Evolutionary conservation across 352 stramenopile genomes (phyloP).

Genomic region (Globisporangium rhizosaccharum): DNA sequence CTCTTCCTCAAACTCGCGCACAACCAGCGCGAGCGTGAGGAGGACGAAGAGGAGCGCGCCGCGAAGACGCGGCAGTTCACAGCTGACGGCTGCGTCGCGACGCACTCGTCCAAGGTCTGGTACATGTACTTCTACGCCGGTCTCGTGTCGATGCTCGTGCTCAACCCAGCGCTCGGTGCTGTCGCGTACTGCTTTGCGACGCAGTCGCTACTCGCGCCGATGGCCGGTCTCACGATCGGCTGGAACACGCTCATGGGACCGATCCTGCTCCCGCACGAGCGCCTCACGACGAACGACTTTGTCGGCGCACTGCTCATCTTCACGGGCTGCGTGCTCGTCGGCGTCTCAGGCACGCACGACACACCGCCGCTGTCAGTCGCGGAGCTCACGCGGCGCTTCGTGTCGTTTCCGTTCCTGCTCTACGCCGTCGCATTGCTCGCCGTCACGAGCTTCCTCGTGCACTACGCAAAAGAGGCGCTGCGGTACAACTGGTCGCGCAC

Average conservation of each 20-base stretch:
- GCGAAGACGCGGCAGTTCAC: constrained; percentile 25
- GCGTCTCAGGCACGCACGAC: constrained; percentile 62
- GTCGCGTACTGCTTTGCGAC: constrained; percentile 74
- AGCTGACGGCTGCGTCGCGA: constrained; percentile 5
- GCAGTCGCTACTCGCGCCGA: constrained; percentile 75
- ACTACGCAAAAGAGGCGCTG: constrained; percentile 52
- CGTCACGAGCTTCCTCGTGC: constrained; percentile 42
- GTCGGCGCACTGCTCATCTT: constrained; percentile 74
- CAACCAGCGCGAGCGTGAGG: constrained; percentile 58
- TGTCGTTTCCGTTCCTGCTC: constrained; percentile 54
- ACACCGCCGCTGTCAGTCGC: constrained; percentile 54
- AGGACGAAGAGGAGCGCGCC: constrained; percentile 29
- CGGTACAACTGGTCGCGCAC: constrained; percentile 25
- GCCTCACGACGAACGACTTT: constrained; percentile 69
- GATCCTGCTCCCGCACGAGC: constrained; percentile 61
- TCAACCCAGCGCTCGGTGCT: constrained; percentile 63
- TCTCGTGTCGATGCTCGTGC: constrained; percentile 65
- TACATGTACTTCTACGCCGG: constrained; percentile 70
- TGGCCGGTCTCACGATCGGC: constrained; percentile 75
- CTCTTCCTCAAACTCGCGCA: constrained; percentile 78
- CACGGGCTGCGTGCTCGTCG: constrained; percentile 66
- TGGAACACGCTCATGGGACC: constrained; percentile 81
- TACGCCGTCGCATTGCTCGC: constrained; percentile 43
- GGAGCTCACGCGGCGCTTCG: constrained; percentile 45
- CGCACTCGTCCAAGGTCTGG: constrained; percentile 23